phyloP scores from a whole-genome alignment of 768 basidiomycete genomes.

The Phaffia tasmanica region DNA sequence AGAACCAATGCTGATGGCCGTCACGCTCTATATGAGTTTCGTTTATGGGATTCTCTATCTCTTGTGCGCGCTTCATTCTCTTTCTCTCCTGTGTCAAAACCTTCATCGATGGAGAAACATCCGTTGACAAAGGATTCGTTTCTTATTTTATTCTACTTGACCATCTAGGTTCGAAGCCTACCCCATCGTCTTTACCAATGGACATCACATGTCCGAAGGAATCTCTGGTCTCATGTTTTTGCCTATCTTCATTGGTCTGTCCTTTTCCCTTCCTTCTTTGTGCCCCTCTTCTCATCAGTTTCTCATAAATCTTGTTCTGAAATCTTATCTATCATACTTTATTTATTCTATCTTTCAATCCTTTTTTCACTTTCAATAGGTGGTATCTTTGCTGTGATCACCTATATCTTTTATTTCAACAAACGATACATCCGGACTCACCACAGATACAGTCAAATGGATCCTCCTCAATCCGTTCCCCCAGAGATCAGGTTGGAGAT shows the following conservation, averaged over 20 bases:
- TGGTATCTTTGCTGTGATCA: conserved; percentile 31
- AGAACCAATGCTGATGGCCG: conserved; percentile 36
- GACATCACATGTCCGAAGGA: conserved; percentile 37
- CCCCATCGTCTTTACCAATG: conserved; percentile 34
- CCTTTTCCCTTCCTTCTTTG: neutral
- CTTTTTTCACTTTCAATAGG: too few relatives aligned
- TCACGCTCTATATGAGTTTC: conserved; percentile 38
- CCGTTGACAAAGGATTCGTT: too few relatives aligned
- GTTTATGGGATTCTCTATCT: conserved; percentile 36
- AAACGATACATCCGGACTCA: conserved; percentile 35
- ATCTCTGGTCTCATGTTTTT: conserved; percentile 39
- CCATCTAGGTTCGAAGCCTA: conserved; percentile 35
- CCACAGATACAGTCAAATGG: conserved; percentile 32
- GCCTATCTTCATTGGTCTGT: conserved; percentile 26
- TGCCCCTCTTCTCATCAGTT: neutral
- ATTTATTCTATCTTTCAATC: conserved; percentile 24
- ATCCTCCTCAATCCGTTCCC: neutral
- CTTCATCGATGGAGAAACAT: too few relatives aligned
- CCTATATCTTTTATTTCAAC: conserved; percentile 38
- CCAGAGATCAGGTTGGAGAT: conserved; percentile 16
- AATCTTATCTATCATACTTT: too few relatives aligned
- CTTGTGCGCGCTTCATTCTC: neutral
- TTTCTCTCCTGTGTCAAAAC: neutral
- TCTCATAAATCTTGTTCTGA: too few relatives aligned
- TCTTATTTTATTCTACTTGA: too few relatives aligned